Conservation (phyloP, 257 asterid genomes). For the Schizonepeta tenuifolia region DNA sequence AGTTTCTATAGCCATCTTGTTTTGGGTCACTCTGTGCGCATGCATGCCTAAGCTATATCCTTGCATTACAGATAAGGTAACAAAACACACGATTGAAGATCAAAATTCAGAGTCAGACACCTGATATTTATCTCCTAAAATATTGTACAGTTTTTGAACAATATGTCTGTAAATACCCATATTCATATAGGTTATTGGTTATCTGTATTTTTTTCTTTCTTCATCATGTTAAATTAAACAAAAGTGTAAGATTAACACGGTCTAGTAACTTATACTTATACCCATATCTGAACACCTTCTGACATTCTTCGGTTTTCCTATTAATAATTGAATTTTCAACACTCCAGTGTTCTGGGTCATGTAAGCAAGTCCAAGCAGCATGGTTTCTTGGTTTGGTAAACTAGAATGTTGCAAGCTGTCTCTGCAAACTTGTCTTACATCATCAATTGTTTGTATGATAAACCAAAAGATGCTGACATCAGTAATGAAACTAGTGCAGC, state of each 20-base stretch:
- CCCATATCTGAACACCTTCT: slow-evolving; percentile 5
- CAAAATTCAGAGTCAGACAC: slow-evolving; percentile 6
- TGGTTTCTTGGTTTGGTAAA: slow-evolving; percentile 2
- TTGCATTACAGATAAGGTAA: slow-evolving; percentile 9
- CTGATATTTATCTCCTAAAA: slow-evolving; percentile 7
- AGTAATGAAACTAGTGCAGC: slow-evolving; percentile 5
- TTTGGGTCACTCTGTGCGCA: background rate
- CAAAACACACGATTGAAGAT: slow-evolving; percentile 10
- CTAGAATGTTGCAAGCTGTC: slow-evolving; percentile 13
- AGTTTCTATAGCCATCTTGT: slow-evolving; percentile 3
- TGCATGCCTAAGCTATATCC: slow-evolving; percentile 12
- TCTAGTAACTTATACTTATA: background rate
- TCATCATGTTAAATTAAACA: slow-evolving; percentile 22
- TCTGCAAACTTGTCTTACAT: background rate
- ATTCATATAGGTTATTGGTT: background rate
- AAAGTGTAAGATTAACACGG: slow-evolving; percentile 12
- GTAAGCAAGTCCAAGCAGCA: slow-evolving; percentile 26
- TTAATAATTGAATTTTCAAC: background rate
- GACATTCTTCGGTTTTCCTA: background rate
- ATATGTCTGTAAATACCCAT: background rate
- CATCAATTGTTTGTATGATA: slow-evolving; percentile 13
- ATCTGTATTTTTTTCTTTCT: slow-evolving; percentile 2
- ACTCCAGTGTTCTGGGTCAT: background rate
- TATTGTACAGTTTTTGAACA: background rate
- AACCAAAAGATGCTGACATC: slow-evolving; percentile 10